A percentile compares a stretch with the other conserved stretches of the same genome.
Evolutionary conservation across 331 rosid genomes (phyloP).

Genomic region (Stylosanthes scabra): DNA sequence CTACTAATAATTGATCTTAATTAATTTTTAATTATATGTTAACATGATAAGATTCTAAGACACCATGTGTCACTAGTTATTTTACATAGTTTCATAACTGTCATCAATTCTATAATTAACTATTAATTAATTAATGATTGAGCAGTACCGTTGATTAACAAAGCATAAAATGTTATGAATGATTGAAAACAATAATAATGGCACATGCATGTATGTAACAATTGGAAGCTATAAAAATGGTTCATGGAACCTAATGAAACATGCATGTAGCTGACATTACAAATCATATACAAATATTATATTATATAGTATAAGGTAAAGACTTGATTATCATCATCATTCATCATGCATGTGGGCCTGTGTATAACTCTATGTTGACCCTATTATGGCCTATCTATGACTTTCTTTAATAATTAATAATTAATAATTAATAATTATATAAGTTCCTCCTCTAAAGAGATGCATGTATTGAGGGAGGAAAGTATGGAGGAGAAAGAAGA

Average conservation of each 20-base stretch:
- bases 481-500: not conserved
- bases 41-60: constrained; percentile 14
- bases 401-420: not conserved
- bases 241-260: constrained; percentile 29
- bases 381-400: not conserved
- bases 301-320: not conserved
- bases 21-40: constrained; percentile 25
- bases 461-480: too few relatives aligned
- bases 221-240: constrained; percentile 22
- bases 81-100: constrained; percentile 9
- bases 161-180: constrained; percentile 18
- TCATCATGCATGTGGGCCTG: too few relatives aligned
- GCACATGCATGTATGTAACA: constrained; percentile 10
- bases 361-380: not conserved
- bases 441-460: not conserved
- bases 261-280: constrained; percentile 25
- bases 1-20: too few relatives aligned
- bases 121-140: not conserved
- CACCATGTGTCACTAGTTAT: constrained; percentile 6
- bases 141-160: constrained; percentile 29
- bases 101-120: not conserved
- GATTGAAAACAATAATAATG: constrained; percentile 43
- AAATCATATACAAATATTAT: constrained; percentile 8
- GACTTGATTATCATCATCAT: too few relatives aligned
- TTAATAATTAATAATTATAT: not conserved